These are phyloP conservation scores for Mycogone perniciosa DNA, from an alignment of 2,329 filamentous ascomycete species.

Conservation along the genomic window DNA sequence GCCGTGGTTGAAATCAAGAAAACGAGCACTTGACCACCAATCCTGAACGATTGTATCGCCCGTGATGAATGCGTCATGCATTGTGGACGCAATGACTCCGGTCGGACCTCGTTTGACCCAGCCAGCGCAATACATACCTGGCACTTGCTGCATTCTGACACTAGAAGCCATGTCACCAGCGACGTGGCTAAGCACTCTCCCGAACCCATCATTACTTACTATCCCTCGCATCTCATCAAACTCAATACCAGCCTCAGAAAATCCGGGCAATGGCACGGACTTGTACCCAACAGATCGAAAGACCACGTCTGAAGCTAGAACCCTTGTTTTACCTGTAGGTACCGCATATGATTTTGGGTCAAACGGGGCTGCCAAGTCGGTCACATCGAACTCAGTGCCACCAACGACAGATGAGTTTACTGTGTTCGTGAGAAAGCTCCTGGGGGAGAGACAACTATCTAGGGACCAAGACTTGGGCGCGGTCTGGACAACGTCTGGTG, in stretches of 20 bases:
- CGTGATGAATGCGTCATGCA: conserved; percentile 88
- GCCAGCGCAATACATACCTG: conserved; percentile 84
- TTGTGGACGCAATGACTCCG: conserved; percentile 91
- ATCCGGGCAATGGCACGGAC: conserved; percentile 68
- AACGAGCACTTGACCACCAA: conserved; percentile 47
- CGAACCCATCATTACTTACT: conserved; percentile 74
- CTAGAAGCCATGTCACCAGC: conserved; percentile 21
- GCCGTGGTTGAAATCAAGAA: conserved; percentile 26
- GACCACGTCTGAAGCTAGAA: conserved; percentile 62
- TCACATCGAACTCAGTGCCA: conserved; percentile 62
- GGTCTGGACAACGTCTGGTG: conserved; percentile 25
- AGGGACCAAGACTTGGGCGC: conserved; percentile 71
- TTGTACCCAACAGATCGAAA: conserved; percentile 97
- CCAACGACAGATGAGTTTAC: conserved; percentile 46
- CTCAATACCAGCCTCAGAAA: conserved; percentile 64
- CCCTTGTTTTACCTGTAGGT: conserved; percentile 42
- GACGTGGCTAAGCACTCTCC: conserved; percentile 53
- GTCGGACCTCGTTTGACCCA: conserved; percentile 96
- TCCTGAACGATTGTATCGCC: conserved; percentile 80
- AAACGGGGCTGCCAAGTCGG: conserved; percentile 48
- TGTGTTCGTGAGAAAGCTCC: conserved; percentile 52
- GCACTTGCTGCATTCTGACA: conserved; percentile 38
- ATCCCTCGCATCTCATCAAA: conserved; percentile 72
- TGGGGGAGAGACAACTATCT: conserved; percentile 77
- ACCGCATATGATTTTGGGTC: conserved; percentile 44